Evolutionary conservation across 805 yeast species (phyloP).

Genomic region (Metschnikowia similis): DNA sequence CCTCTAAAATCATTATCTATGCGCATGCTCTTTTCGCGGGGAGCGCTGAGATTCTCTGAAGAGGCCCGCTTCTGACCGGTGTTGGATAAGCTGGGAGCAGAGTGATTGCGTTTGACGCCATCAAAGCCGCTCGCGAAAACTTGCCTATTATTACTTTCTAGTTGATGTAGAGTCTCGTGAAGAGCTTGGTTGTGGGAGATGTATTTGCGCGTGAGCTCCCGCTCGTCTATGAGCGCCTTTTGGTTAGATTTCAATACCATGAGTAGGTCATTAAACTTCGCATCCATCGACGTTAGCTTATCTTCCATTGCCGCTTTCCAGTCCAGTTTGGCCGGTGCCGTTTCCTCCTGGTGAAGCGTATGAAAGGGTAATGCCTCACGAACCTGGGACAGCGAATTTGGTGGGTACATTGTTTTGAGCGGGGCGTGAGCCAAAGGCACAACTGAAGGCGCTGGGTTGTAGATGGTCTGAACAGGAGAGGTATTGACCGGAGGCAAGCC

Average conservation of each 20-base stretch:
- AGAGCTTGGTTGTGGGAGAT: not conserved
- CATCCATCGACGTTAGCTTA: conserved; percentile 33
- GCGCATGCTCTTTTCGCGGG: not conserved
- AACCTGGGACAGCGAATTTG: conserved; percentile 1
- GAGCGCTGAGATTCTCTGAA: not conserved
- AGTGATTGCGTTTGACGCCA: not conserved
- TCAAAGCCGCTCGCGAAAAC: not conserved
- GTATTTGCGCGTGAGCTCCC: conserved; percentile 9
- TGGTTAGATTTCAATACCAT: conserved; percentile 31
- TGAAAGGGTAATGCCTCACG: not conserved
- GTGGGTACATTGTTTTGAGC: conserved; percentile 8
- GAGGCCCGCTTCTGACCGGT: not conserved
- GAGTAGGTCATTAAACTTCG: conserved; percentile 34
- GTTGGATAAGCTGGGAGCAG: not conserved
- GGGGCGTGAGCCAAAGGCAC: not conserved
- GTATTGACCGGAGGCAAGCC: conserved; percentile 22
- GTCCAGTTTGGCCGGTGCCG: conserved; percentile 6
- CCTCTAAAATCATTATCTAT: conserved; percentile 31
- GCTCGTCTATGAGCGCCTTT: conserved; percentile 21
- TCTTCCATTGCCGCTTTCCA: conserved; percentile 36
- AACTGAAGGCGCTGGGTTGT: not conserved
- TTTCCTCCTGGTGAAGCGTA: not conserved
- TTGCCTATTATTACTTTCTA: not conserved
- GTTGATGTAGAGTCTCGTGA: not conserved
- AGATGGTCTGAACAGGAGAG: conserved; percentile 4